Evolutionary conservation across 371 early-diverging fungal genomes (phyloP), one percentile per base, ranked within the genome.

Genomic region (Mortierella sp.): DNA sequence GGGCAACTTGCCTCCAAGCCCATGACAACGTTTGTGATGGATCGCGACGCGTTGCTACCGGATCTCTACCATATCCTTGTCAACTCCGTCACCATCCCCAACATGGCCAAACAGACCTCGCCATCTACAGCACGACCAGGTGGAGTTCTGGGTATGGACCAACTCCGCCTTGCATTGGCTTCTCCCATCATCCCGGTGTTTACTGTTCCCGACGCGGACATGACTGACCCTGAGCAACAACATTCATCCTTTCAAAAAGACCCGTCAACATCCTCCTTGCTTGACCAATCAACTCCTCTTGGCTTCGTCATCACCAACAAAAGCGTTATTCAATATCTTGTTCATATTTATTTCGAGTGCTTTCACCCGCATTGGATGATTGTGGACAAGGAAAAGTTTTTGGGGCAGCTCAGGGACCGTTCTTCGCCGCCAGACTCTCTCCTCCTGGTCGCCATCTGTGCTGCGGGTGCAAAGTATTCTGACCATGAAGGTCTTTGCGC

Each of bases 381-480:
- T 18, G 80, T 86, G 10, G 89, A 87, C 59, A 82, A 84, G 63
- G 81, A 83, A 24, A 56, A 73, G 14, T 88, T 88, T 47, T 79
- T 84, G 61, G 76, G 80, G 16, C 81, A 82, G 28, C 83, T 82
- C 43, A 64, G 67, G 30, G 71, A 73, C 54, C 65, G 81, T 5
- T 61, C 64, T 0, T 54, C 79, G 1, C 82, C 80, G 0, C 72
- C 82, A 8, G 85, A 86, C 42, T 82, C 88, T 6, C 71, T 88
- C 2, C 58, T 88, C 39, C 64, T 80, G 1, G 85, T 84, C 49
- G 87, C 89, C 21, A 83, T 88, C 55, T 83, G 84, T 67, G 87
- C 89, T 21, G 87, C 87, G 78, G 82, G 83, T 3, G 84, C 85
- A 2, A 87, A 88, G 49, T 87, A 87, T 50, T 87, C 84, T 81